These are phyloP conservation scores for Leccinum fibrillosum DNA, from an alignment of 768 basidiomycete genomes.

Conservation along the genomic window DNA sequence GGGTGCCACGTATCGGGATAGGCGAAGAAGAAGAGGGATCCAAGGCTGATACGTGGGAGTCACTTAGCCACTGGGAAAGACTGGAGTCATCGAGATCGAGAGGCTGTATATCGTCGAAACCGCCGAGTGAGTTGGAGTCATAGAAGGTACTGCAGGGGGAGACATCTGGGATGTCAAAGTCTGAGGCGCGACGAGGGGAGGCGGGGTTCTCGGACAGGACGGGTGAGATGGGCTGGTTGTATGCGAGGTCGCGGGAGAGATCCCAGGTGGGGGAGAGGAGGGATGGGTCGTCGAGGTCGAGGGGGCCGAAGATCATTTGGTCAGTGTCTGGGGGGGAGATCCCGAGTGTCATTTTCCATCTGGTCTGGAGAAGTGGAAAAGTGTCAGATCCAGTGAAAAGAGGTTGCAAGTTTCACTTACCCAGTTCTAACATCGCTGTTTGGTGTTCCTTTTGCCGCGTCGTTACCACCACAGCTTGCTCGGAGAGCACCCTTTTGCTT, in stretches of 20 bases:
- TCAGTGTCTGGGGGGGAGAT: slow-evolving; percentile 22
- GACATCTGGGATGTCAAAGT: slow-evolving; percentile 41
- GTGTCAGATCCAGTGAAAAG: neutral
- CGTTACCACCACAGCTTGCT: slow-evolving; percentile 79
- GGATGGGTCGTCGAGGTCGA: slow-evolving; percentile 31
- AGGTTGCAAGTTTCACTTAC: slow-evolving; percentile 40
- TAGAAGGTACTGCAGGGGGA: slow-evolving; percentile 37
- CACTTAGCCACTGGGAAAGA: slow-evolving; percentile 61
- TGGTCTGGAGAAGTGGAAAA: slow-evolving; percentile 16
- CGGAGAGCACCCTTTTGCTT: slow-evolving; percentile 80
- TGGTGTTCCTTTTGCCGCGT: slow-evolving; percentile 87
- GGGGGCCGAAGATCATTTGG: slow-evolving; percentile 35
- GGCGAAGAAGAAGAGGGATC: slow-evolving; percentile 49
- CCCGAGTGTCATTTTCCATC: slow-evolving; percentile 30
- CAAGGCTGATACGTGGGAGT: slow-evolving; percentile 43
- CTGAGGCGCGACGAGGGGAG: slow-evolving; percentile 39
- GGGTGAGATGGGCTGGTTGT: slow-evolving; percentile 40
- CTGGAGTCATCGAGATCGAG: slow-evolving; percentile 42
- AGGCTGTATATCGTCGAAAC: slow-evolving; percentile 32
- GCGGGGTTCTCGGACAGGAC: slow-evolving; percentile 36
- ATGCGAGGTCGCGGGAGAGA: slow-evolving; percentile 32
- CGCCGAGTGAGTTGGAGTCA: slow-evolving; percentile 29
- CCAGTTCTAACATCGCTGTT: slow-evolving; percentile 82
- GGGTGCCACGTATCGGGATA: slow-evolving; percentile 56
- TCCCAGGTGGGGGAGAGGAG: slow-evolving; percentile 31